Conservation (phyloP, 2,329 filamentous ascomycete genomes). For the Ophiognomonia clavigignenti-juglandacearum region DNA sequence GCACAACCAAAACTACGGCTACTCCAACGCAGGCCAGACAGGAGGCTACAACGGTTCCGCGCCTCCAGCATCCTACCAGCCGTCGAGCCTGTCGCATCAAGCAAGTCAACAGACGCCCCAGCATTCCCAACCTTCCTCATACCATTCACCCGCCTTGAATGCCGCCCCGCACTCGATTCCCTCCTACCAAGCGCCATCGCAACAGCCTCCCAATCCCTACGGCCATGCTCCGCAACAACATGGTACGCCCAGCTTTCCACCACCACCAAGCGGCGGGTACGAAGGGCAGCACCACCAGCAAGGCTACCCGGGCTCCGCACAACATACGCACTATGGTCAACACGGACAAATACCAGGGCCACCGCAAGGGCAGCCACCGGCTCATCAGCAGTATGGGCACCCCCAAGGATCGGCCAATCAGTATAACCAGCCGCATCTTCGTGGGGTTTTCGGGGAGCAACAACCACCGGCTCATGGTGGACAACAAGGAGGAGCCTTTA, state of each 20-base stretch:
- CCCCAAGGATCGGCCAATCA: constrained; percentile 11
- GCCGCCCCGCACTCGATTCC: constrained; percentile 21
- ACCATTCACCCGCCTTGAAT: constrained; percentile 19
- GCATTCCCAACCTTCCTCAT: constrained; percentile 7
- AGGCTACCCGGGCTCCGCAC: constrained; percentile 8
- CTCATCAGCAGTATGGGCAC: constrained; percentile 12
- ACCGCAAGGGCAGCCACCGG: constrained; percentile 22
- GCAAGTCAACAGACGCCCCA: constrained; percentile 23
- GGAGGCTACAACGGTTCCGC: constrained; percentile 59
- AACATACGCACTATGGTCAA: constrained; percentile 18
- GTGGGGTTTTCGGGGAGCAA: constrained; percentile 5
- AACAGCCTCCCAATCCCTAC: constrained; percentile 16
- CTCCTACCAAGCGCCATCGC: constrained; percentile 12
- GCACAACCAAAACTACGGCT: constrained; percentile 52
- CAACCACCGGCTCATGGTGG: constrained; percentile 11
- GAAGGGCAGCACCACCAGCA: constrained; percentile 13
- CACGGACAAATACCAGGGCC: constrained; percentile 16
- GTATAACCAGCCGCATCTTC: constrained; percentile 18
- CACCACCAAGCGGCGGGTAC: constrained; percentile 10
- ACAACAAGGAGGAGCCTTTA: constrained; percentile 20
- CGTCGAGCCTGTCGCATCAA: constrained; percentile 20
- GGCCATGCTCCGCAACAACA: constrained; percentile 23
- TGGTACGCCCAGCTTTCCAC: constrained; percentile 13
- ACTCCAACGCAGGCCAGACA: constrained; percentile 50
- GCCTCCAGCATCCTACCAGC: constrained; percentile 58